A percentile compares a stretch with the other conserved stretches of the same genome.
phyloP scores from a whole-genome alignment of 2,329 filamentous ascomycete genomes.

The Chaetomiaceae sp. region DNA sequence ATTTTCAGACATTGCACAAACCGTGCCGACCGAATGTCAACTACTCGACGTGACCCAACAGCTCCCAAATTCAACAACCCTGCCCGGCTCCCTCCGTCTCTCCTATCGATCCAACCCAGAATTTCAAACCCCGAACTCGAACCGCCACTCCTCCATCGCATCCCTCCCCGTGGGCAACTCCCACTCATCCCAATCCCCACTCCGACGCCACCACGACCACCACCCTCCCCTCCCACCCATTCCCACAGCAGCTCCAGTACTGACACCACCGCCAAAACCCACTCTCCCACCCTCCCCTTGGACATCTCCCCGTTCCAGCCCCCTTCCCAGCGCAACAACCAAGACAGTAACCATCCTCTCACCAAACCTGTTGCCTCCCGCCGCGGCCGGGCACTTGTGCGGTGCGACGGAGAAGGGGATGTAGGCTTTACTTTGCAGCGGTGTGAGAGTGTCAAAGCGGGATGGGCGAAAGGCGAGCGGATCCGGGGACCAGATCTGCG shows the following conservation, averaged over 20 bases:
- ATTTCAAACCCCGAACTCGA: conserved; percentile 1
- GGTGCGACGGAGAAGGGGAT: conserved; percentile 28
- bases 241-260: conserved; percentile 1
- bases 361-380: conserved; percentile 22
- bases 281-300: conserved; percentile 1
- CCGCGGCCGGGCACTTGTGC: conserved; percentile 27
- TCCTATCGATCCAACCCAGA: background rate
- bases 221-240: conserved; percentile 3
- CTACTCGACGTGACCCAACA: no score
- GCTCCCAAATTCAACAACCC: no score
- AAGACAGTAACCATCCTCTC: conserved; percentile 27
- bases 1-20: no score
- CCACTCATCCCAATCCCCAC: background rate
- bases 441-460: conserved; percentile 25
- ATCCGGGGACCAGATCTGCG: conserved; percentile 37
- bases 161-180: conserved; percentile 25
- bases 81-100: no score
- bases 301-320: conserved; percentile 8
- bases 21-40: no score
- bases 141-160: conserved; percentile 28
- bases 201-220: background rate
- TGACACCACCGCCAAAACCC: background rate
- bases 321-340: conserved; percentile 24
- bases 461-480: conserved; percentile 37
- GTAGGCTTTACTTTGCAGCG: conserved; percentile 23